Evolutionary conservation across 2,329 filamentous ascomycete species (phyloP).

Genomic region (Aspergillus ochraceoroseus): DNA sequence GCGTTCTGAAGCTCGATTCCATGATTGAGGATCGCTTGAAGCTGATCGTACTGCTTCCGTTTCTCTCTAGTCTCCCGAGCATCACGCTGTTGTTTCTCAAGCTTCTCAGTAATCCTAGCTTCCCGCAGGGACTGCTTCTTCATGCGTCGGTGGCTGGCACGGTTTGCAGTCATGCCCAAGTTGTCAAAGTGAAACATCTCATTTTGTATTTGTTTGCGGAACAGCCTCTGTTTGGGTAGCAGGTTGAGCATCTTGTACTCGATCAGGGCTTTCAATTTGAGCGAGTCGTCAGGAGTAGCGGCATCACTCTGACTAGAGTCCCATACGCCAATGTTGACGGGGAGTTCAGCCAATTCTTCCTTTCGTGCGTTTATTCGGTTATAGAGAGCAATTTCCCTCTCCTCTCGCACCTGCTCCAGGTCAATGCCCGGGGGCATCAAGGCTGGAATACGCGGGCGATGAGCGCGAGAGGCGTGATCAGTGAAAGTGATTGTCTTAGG

Average conservation of each 20-base stretch:
- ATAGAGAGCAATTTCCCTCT: constrained; percentile 81
- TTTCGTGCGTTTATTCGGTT: constrained; percentile 85
- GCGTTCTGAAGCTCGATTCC: constrained; percentile 69
- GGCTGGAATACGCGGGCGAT: constrained; percentile 75
- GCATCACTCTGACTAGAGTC: constrained; percentile 68
- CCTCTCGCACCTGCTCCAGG: constrained; percentile 75
- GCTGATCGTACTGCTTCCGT: constrained; percentile 92
- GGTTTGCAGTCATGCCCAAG: constrained; percentile 93
- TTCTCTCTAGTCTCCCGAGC: constrained; percentile 93
- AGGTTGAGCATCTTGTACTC: constrained; percentile 89
- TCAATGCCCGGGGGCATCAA: constrained; percentile 87
- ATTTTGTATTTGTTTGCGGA: constrained; percentile 80
- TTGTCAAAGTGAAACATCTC: constrained; percentile 96
- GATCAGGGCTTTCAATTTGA: constrained; percentile 86
- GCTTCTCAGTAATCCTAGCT: constrained; percentile 94
- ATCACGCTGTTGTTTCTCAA: constrained; percentile 97
- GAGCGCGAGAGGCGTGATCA: constrained; percentile 69
- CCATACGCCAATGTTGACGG: constrained; percentile 82
- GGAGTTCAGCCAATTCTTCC: constrained; percentile 73
- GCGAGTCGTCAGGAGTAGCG: constrained; percentile 66
- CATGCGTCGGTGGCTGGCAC: constrained; percentile 81
- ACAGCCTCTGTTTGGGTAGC: constrained; percentile 78
- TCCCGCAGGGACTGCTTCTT: constrained; percentile 97
- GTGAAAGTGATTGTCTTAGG: constrained; percentile 66
- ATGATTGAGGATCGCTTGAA: constrained; percentile 80